These are phyloP conservation scores for Acanthamoeba sp. DNA, from an alignment of 208 protist species.

Conservation along the genomic window DNA sequence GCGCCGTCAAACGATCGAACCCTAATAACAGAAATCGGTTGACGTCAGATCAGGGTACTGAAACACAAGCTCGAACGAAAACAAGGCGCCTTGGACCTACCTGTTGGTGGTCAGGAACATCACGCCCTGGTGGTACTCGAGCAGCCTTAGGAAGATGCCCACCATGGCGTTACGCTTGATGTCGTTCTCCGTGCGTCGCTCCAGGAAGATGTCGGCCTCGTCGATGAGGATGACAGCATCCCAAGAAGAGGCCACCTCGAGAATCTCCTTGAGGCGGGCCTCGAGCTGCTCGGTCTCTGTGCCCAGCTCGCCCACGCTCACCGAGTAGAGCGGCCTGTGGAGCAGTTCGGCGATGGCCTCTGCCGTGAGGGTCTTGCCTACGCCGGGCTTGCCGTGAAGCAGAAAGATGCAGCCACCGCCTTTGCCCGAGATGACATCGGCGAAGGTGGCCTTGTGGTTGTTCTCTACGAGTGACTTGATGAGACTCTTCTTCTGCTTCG, in stretches of 20 bases:
- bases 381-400: constrained; percentile 83
- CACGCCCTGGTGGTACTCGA: too few relatives aligned
- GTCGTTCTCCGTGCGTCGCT: constrained; percentile 74
- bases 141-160: constrained; percentile 79
- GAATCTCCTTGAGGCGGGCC: constrained; percentile 68
- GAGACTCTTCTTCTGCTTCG: constrained; percentile 72
- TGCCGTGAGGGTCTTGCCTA: constrained; percentile 84
- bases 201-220: constrained; percentile 83
- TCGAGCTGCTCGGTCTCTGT: constrained; percentile 72
- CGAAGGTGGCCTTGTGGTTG: constrained; percentile 14
- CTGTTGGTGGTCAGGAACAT: constrained; percentile 86
- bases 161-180: constrained; percentile 82
- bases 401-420: constrained; percentile 83
- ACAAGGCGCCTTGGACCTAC: too few relatives aligned
- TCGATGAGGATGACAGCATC: constrained; percentile 81
- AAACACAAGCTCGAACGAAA: too few relatives aligned
- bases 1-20: constrained; percentile 80
- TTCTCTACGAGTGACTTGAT: constrained; percentile 74
- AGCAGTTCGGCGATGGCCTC: constrained; percentile 85
- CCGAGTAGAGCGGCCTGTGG: constrained; percentile 77
- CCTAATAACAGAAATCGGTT: too few relatives aligned
- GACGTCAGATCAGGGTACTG: too few relatives aligned
- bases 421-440: constrained; percentile 84
- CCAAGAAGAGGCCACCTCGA: constrained; percentile 75
- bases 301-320: constrained; percentile 85